A percentile compares a stretch with the other conserved stretches of the same genome.
Conservation (phyloP, 2,329 filamentous ascomycete genomes). For the Exophiala aquamarina region DNA sequence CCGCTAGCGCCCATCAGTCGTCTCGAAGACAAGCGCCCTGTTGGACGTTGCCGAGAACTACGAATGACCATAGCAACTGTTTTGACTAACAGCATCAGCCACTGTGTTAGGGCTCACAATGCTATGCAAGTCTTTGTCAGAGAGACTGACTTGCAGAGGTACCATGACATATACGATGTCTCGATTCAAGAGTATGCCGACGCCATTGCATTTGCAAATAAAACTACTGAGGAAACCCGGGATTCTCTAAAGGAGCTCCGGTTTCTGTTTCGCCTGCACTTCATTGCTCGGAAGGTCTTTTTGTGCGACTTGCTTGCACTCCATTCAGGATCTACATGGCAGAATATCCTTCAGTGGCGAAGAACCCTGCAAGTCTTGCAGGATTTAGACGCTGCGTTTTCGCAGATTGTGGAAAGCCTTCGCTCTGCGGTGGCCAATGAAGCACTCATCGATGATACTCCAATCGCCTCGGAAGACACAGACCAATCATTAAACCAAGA, state of each 20-base stretch:
- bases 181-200: conserved; percentile 71
- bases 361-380: conserved; percentile 71
- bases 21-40: conserved; percentile 79
- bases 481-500: conserved; percentile 6
- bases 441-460: neutral
- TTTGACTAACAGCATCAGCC: conserved; percentile 68
- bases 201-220: conserved; percentile 63
- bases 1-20: conserved; percentile 90
- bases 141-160: conserved; percentile 81
- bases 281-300: conserved; percentile 78
- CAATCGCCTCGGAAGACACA: neutral
- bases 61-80: conserved; percentile 72
- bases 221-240: conserved; percentile 69
- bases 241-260: conserved; percentile 80
- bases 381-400: conserved; percentile 62
- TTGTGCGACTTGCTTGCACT: conserved; percentile 87
- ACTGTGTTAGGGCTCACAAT: conserved; percentile 69
- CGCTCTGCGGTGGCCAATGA: neutral
- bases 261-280: conserved; percentile 75
- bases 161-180: conserved; percentile 86
- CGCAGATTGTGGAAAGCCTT: conserved; percentile 13
- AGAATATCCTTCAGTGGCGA: conserved; percentile 37
- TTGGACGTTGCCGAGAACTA: conserved; percentile 74
- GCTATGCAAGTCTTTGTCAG: conserved; percentile 72
- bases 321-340: conserved; percentile 61